Conservation (phyloP, 1,284 basidiomycete species). For the Irpex sp. region DNA sequence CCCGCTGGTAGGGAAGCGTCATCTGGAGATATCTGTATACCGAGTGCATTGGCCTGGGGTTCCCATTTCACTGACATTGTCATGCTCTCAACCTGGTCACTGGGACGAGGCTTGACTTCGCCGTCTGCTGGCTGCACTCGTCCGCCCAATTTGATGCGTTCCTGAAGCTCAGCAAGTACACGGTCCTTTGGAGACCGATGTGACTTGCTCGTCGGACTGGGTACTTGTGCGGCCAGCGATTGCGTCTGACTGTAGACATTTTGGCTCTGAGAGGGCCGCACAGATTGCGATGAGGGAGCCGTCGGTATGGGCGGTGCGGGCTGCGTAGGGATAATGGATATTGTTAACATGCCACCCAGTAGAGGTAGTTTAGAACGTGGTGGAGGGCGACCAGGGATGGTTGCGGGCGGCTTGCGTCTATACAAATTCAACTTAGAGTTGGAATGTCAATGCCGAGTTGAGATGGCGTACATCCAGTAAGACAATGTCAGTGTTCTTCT, state of each 20-base stretch:
- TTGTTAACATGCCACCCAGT: conserved; percentile 50
- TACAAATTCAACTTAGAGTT: background rate
- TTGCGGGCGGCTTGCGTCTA: conserved; percentile 45
- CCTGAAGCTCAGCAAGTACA: conserved; percentile 58
- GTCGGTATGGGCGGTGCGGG: conserved; percentile 23
- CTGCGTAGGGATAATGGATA: conserved; percentile 43
- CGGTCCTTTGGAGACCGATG: conserved; percentile 47
- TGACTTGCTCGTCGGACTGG: background rate
- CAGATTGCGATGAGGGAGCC: background rate
- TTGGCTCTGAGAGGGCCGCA: conserved; percentile 7
- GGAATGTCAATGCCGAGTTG: background rate
- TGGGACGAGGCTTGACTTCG: conserved; percentile 37
- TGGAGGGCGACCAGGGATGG: conserved; percentile 30
- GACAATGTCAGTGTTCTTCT: conserved; percentile 61
- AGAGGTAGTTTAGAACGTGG: conserved; percentile 45
- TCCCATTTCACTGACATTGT: conserved; percentile 62
- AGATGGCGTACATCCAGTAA: conserved; percentile 71
- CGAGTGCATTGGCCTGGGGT: conserved; percentile 56
- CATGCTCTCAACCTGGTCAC: conserved; percentile 68
- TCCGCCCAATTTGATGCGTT: conserved; percentile 50
- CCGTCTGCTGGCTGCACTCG: background rate
- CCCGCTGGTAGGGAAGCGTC: conserved; percentile 5
- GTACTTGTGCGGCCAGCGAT: background rate
- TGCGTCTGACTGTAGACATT: background rate
- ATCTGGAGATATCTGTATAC: conserved; percentile 34